A percentile compares a stretch with the other conserved stretches of the same genome.
phyloP scores from a whole-genome alignment of 441 rosid genomes.

The Viola pubescens region DNA sequence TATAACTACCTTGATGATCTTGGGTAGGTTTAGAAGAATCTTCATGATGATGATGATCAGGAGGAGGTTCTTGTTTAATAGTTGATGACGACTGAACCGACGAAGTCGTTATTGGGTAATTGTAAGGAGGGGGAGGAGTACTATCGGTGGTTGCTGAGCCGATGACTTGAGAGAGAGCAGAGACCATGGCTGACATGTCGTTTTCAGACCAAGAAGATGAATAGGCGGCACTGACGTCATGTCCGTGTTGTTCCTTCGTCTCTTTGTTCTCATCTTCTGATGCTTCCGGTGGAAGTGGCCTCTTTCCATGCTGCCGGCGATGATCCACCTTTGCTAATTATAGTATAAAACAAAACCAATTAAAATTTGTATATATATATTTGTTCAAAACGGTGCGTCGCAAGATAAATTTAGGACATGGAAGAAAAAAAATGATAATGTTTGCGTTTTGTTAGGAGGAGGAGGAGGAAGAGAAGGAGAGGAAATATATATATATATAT shows the following conservation, averaged over 20 bases:
- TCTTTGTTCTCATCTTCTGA: constrained; percentile 32
- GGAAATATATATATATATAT: too few relatives aligned
- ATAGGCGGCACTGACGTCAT: constrained; percentile 25
- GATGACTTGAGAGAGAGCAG: constrained; percentile 55
- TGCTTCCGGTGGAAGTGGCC: constrained; percentile 67
- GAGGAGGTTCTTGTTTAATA: constrained; percentile 28
- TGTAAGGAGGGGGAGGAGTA: constrained; percentile 13
- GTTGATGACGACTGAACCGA: constrained; percentile 14
- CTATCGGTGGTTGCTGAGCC: constrained; percentile 10
- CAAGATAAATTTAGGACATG: too few relatives aligned
- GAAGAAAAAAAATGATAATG: too few relatives aligned
- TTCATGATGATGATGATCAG: constrained; percentile 17
- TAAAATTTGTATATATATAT: too few relatives aligned
- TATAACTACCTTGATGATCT: too few relatives aligned
- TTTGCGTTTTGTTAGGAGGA: too few relatives aligned
- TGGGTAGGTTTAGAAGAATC: too few relatives aligned
- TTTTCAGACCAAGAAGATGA: constrained; percentile 45
- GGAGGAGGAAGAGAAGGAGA: too few relatives aligned
- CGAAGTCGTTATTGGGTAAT: not conserved
- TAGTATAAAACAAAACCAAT: not conserved
- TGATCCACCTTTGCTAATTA: constrained; percentile 59
- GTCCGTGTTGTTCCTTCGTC: constrained; percentile 22
- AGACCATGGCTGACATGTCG: constrained; percentile 76
- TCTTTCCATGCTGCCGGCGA: constrained; percentile 66
- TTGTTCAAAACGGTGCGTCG: too few relatives aligned